Evolutionary conservation across 768 basidiomycete genomes (phyloP).

Genomic region (Serendipita sp.): DNA sequence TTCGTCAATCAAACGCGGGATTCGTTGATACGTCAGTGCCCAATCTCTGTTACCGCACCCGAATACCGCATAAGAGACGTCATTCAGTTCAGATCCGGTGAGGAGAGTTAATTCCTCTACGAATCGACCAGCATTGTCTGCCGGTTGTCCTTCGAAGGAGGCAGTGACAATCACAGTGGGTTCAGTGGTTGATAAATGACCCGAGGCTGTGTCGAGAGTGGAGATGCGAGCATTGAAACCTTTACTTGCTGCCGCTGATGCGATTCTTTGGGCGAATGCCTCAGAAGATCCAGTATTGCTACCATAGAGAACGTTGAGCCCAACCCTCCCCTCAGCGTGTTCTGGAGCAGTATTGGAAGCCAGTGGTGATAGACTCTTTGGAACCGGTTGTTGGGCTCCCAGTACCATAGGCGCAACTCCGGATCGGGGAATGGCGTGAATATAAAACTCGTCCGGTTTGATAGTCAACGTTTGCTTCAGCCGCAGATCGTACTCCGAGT

Average conservation of each 20-base stretch:
- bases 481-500: conserved; percentile 29
- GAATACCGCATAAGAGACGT: conserved; percentile 15
- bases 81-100: not conserved
- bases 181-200: conserved; percentile 27
- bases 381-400: not conserved
- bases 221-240: conserved; percentile 24
- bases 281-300: conserved; percentile 37
- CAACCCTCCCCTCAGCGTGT: conserved; percentile 13
- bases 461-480: conserved; percentile 26
- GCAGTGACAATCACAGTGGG: conserved; percentile 34
- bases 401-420: conserved; percentile 3
- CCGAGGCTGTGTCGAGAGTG: conserved; percentile 27
- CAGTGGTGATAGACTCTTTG: not conserved
- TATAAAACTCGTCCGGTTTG: conserved; percentile 29
- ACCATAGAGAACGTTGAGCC: conserved; percentile 28
- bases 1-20: conserved; percentile 14
- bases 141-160: conserved; percentile 27
- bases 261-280: conserved; percentile 32
- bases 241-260: conserved; percentile 23
- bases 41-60: conserved; percentile 17
- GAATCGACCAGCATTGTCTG: not conserved
- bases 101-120: not conserved
- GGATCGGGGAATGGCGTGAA: conserved; percentile 26
- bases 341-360: not conserved
- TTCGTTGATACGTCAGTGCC: conserved; percentile 14